These are phyloP conservation scores for Sergeia podlipaevii DNA, from an alignment of 208 protist genomes.

Conservation along the genomic window DNA sequence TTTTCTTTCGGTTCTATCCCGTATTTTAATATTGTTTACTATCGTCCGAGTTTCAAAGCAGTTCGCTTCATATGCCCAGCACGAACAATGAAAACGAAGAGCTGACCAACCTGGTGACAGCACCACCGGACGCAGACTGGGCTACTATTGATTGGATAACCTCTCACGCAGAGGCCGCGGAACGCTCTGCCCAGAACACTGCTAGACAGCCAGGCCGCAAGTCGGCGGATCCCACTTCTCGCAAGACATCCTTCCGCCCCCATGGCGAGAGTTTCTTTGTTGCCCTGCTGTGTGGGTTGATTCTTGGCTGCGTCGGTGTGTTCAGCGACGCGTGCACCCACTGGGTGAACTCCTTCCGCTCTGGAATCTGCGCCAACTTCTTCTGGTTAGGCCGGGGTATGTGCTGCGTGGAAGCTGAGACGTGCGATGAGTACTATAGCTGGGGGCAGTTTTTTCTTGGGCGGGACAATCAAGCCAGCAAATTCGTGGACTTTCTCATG, in stretches of 20 bases:
- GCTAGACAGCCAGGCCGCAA: not conserved
- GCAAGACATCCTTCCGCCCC: slow-evolving; percentile 9
- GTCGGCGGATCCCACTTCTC: not conserved
- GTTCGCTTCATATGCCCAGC: too few species aligned
- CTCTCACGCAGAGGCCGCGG: slow-evolving; percentile 38
- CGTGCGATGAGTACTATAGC: slow-evolving; percentile 45
- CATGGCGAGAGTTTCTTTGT: slow-evolving; percentile 38
- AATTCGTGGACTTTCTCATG: slow-evolving; percentile 48
- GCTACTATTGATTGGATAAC: slow-evolving; percentile 64
- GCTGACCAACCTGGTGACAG: slow-evolving; percentile 13
- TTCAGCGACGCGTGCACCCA: slow-evolving; percentile 61
- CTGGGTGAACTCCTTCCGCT: slow-evolving; percentile 54
- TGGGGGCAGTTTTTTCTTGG: slow-evolving; percentile 68
- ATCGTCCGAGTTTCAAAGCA: not conserved
- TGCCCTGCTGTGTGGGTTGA: slow-evolving; percentile 32
- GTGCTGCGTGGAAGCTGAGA: slow-evolving; percentile 41
- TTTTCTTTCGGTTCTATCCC: not conserved
- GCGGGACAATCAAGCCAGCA: slow-evolving; percentile 23
- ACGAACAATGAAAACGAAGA: too few species aligned
- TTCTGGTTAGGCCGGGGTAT: slow-evolving; percentile 52
- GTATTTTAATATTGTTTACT: not conserved
- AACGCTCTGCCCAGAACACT: slow-evolving; percentile 16
- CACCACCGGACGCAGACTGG: slow-evolving; percentile 49
- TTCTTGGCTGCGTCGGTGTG: slow-evolving; percentile 48
- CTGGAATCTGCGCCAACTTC: slow-evolving; percentile 54